Conservation (phyloP, 2,329 filamentous ascomycete species). For the Diaporthe aspalathi region DNA sequence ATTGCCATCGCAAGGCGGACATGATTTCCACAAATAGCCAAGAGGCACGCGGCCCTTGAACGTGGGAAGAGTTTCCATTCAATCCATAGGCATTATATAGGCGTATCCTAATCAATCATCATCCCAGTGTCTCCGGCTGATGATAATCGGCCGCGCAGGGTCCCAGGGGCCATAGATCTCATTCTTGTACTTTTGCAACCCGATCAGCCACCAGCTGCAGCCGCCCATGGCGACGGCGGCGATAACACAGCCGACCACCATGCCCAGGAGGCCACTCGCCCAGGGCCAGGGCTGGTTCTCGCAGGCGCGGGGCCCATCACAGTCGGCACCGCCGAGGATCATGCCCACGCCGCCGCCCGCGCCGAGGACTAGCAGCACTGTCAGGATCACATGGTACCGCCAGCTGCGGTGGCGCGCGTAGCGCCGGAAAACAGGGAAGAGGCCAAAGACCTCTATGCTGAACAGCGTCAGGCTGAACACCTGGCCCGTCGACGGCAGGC, state of each 20-base stretch:
- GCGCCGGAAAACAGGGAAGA: conserved; percentile 97
- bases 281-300: conserved; percentile 58
- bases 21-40: background rate
- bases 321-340: conserved; percentile 58
- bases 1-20: background rate
- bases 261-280: conserved; percentile 74
- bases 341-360: conserved; percentile 83
- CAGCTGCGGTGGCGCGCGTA: conserved; percentile 86
- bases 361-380: conserved; percentile 78
- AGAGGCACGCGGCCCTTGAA: background rate
- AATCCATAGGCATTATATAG: conserved; percentile 13
- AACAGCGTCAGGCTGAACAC: conserved; percentile 96
- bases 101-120: conserved; percentile 69
- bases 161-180: conserved; percentile 99
- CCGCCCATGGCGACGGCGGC: conserved; percentile 86
- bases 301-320: conserved; percentile 44
- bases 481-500: conserved; percentile 88
- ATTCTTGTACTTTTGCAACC: conserved; percentile 98
- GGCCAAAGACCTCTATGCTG: conserved; percentile 95
- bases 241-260: conserved; percentile 79
- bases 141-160: conserved; percentile 88
- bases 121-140: conserved; percentile 71
- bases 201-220: conserved; percentile 98
- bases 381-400: conserved; percentile 82
- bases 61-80: background rate